These are phyloP conservation scores for Syzygium oleosum DNA, from an alignment of 345 rosid species.

Conservation along the genomic window DNA sequence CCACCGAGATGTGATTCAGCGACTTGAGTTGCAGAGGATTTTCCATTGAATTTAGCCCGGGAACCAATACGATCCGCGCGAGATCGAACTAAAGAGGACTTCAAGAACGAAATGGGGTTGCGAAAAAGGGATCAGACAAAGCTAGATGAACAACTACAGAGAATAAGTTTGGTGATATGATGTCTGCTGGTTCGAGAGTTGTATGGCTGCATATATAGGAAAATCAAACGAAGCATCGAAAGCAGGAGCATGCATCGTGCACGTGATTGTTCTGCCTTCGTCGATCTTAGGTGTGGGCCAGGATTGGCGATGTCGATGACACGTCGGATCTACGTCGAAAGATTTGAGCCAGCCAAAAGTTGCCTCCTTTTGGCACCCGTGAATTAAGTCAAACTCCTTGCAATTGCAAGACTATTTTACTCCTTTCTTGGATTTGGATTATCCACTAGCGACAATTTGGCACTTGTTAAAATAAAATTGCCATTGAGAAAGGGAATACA, in stretches of 20 bases:
- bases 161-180: background rate
- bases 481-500: background rate
- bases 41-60: background rate
- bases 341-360: background rate
- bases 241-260: background rate
- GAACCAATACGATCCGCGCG: background rate
- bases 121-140: background rate
- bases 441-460: background rate
- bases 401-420: background rate
- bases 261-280: background rate
- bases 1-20: constrained; percentile 68
- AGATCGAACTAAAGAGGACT: background rate
- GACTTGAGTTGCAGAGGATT: constrained; percentile 79
- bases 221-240: background rate
- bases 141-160: background rate
- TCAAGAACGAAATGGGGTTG: background rate
- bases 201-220: background rate
- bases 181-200: background rate
- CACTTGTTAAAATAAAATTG: background rate
- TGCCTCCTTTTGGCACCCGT: background rate
- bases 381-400: background rate
- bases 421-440: background rate
- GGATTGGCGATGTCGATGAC: background rate
- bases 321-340: constrained; percentile 6
- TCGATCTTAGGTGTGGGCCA: background rate